Base-by-base conservation (phyloP, 331 rosid species). In the Quercus tomentella region DNA sequence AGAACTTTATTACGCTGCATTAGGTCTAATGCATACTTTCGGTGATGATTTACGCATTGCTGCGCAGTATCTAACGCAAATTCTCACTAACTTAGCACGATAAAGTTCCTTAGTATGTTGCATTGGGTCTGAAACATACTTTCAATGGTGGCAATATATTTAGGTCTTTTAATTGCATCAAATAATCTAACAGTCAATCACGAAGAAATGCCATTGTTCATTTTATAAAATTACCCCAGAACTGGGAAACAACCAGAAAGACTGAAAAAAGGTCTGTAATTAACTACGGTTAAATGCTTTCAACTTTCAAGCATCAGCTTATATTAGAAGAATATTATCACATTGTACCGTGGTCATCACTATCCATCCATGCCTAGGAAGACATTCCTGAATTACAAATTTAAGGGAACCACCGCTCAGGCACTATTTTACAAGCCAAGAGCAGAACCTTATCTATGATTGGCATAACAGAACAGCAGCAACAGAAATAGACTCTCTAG, bases 401-500 rank as follows among this genome's bases (percentile, higher is more conserved):
- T 65, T 3, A 30, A 30, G 70, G 33, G 21, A 65, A 6, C 70
- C 23, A 30, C 22, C 17, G 12, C 66, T 60, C 26, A 60, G 31
- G 25, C 66, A 60, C 23, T 63, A 28, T 5, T 66, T 22, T 11
- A 18, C 11, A 5, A 67, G 51, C 72, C 72, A 31, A 31, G 51
- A 33, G 51, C 25, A 4, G 26, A 67, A 65, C 45, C 45, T 17
- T 18, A 65, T 17, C 70, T 17, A 9, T 65, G 37, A 26, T 3
- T 63, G 70, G 41, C n/a, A 63, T 63, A 63, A 3, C 3, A 63
- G 22, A 65, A 65, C 35, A 16, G 45, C 45, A 65, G 45, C 70
- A 30, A 18, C 37, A 31, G 21, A 76, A 65, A 56, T 63, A 60
- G 72, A 79, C 23, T 33, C 73, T 79, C 56, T 52, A 65, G 52